Base-by-base conservation (phyloP, 208 protist genomes). In the Wallacemonas sp. region DNA sequence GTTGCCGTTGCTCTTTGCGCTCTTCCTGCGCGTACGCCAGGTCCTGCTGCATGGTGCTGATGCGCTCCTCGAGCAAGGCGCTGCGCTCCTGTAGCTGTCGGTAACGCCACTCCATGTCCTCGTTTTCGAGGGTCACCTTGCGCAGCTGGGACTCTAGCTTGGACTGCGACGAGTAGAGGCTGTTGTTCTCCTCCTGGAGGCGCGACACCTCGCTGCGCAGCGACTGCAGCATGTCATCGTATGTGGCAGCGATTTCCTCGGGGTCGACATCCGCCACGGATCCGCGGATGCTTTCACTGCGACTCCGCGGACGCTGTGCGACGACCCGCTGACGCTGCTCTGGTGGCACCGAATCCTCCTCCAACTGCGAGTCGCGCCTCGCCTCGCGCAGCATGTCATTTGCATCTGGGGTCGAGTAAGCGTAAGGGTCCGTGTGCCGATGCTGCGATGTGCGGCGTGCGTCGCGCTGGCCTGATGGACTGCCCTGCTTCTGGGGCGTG, bases 11-110 rank as follows among this genome's bases (percentile, higher is more conserved):
- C 45, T 78, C 72, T 17, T 67, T 45, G 33, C 71, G 29, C 53
- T 78, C 46, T 10, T 57, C 13, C 66, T 59, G 22, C 19, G 27
- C 22, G 32, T 63, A 15, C n/a, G 46, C 27, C 39, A 78, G 70
- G 37, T 89, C 79, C 15, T 44, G 66, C 65, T 89, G 73, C 19
- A 93, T 69, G 10, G 44, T 42, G 2, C 30, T 22, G 6, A 93
- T 73, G 44, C 71, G 68, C 10, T 77, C 65, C 33, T 81, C 66
- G 22, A 93, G 60, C 36, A 70, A 29, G 5, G 54, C 58, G 46
- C 64, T 86, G 45, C 76, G 78, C 45, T 88, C 78, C 33, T 81
- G 69, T 37, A 85, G 79, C 52, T 83, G 75, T n/a, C 80, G 71
- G 55, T 82, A 59, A 19, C 71, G 64, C 63, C 73, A 81, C 64